A percentile compares a stretch with the other conserved stretches of the same genome.
Evolutionary conservation across 1,284 basidiomycete species (phyloP).

Genomic region (Lignosus rhinocerotis): DNA sequence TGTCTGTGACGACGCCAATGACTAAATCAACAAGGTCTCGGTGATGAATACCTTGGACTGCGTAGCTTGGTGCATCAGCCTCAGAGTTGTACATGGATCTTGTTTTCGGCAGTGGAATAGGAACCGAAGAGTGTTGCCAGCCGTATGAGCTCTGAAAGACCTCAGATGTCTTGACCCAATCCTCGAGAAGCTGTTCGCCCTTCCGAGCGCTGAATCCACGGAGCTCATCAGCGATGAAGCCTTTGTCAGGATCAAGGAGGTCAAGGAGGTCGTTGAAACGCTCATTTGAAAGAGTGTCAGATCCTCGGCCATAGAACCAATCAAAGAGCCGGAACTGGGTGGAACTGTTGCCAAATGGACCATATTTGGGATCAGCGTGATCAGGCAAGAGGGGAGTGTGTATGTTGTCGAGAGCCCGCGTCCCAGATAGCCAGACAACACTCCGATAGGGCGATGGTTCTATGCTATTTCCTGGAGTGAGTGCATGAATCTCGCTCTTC

Average conservation of each 20-base stretch:
- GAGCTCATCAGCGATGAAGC: conserved; percentile 26
- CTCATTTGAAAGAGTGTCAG: background rate
- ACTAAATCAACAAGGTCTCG: background rate
- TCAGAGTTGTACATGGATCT: conserved; percentile 21
- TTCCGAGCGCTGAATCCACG: conserved; percentile 10
- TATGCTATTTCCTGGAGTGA: no score
- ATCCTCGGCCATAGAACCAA: background rate
- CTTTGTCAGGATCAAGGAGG: background rate
- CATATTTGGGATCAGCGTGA: no score
- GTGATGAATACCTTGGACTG: conserved; percentile 17
- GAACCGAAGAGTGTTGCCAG: conserved; percentile 27
- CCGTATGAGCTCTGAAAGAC: conserved; percentile 18
- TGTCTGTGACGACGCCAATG: background rate
- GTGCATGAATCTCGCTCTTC: no score
- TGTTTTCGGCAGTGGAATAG: conserved; percentile 26
- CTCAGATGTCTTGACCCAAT: background rate
- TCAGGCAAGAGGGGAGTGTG: no score
- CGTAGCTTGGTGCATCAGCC: conserved; percentile 24
- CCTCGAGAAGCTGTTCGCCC: conserved; percentile 20
- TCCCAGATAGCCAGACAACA: no score
- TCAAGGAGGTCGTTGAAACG: conserved; percentile 4
- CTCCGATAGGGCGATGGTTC: no score
- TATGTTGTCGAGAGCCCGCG: no score
- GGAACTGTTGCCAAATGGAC: background rate
- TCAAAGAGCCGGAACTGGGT: background rate